Conservation (phyloP, 768 basidiomycete species). For the Tricholoma sp. region DNA sequence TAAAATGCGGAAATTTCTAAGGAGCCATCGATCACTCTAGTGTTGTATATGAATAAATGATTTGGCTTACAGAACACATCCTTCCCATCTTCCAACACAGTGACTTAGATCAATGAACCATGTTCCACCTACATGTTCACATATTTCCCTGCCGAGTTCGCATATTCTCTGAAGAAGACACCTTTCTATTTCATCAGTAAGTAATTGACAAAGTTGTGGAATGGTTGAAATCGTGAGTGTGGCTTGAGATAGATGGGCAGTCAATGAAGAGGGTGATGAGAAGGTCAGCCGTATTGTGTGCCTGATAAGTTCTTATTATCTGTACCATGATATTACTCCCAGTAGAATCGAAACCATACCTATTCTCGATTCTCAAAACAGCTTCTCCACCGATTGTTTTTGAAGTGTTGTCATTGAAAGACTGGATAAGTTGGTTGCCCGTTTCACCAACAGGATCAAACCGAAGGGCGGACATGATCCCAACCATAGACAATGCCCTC, state of each 20-base stretch:
- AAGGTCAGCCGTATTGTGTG: slow-evolving; percentile 75
- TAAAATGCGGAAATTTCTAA: slow-evolving; percentile 59
- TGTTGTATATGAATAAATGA: not conserved
- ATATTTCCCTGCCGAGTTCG: slow-evolving; percentile 53
- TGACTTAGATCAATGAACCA: slow-evolving; percentile 79
- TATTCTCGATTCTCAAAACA: slow-evolving; percentile 62
- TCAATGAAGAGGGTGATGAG: slow-evolving; percentile 66
- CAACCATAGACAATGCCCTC: slow-evolving; percentile 43
- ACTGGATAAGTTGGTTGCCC: slow-evolving; percentile 51
- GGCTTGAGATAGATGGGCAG: slow-evolving; percentile 78
- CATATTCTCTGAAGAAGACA: slow-evolving; percentile 68
- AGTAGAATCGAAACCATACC: slow-evolving; percentile 31
- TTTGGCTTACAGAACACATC: slow-evolving; percentile 61
- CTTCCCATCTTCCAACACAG: slow-evolving; percentile 78
- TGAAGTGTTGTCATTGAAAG: slow-evolving; percentile 35
- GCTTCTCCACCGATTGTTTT: slow-evolving; percentile 66
- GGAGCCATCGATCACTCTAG: slow-evolving; percentile 1
- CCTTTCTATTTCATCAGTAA: slow-evolving; percentile 73
- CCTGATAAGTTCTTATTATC: slow-evolving; percentile 27
- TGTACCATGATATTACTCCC: not conserved
- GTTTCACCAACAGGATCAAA: slow-evolving; percentile 67
- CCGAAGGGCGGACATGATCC: slow-evolving; percentile 51
- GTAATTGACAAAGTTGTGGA: slow-evolving; percentile 68
- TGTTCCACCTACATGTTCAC: slow-evolving; percentile 51
- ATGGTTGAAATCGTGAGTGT: slow-evolving; percentile 71